A percentile compares a stretch with the other conserved stretches of the same genome.
Conservation (phyloP, 169 alveolate species). For the Eimeria praecox region DNA sequence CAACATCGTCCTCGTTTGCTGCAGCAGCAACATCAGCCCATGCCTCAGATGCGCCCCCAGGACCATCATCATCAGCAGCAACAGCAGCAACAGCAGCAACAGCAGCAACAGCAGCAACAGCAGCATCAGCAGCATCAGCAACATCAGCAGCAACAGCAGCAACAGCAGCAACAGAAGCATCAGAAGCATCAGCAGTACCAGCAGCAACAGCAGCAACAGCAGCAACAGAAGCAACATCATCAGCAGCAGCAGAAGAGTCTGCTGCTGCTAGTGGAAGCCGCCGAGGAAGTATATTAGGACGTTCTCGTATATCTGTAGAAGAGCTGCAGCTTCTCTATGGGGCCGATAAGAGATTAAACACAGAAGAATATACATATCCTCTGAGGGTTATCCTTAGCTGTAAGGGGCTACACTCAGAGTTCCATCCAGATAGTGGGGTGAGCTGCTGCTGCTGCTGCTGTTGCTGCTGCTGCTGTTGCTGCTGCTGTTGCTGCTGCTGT, state of each 20-base stretch:
- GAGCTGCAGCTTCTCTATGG: conserved; percentile 51
- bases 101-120: too few species aligned
- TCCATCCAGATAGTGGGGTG: conserved; percentile 54
- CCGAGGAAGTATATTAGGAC: not conserved
- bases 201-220: not conserved
- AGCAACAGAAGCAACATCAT: not conserved
- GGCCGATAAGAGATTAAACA: not conserved
- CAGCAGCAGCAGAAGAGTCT: not conserved
- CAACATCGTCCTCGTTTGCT: not conserved
- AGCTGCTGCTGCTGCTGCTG: conserved; percentile 29
- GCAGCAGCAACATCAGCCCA: too few species aligned
- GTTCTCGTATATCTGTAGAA: not conserved
- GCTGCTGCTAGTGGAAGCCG: conserved; percentile 1
- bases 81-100: not conserved
- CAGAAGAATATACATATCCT: not conserved
- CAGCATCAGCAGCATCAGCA: not conserved
- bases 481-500: not conserved
- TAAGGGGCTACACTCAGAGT: conserved; percentile 41
- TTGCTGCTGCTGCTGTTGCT: not conserved
- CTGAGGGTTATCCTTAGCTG: conserved; percentile 33
- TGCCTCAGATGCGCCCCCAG: too few species aligned
- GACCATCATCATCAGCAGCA: not conserved
- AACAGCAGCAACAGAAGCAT: not conserved
- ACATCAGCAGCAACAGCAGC: conserved; percentile 20
- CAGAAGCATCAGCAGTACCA: not conserved